Conservation (phyloP, 2,329 filamentous ascomycete species). For the Triangularia setosa region DNA sequence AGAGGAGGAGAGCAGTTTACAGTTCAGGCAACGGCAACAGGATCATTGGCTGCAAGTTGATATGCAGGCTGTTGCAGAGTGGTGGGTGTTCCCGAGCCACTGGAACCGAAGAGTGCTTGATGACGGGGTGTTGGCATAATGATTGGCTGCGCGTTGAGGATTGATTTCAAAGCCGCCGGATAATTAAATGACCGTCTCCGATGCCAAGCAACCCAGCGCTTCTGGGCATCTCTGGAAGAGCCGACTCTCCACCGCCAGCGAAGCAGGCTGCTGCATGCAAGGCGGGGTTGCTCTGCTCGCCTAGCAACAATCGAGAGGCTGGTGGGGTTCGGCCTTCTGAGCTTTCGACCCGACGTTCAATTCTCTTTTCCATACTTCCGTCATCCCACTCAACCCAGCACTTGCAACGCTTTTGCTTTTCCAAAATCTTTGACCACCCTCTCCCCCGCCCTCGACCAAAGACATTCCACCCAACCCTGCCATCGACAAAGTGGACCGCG, state of each 20-base stretch:
- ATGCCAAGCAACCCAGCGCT: not conserved
- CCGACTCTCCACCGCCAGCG: slow-evolving; percentile 12
- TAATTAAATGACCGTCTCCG: not conserved
- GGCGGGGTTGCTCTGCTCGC: slow-evolving; percentile 21
- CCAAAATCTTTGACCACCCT: slow-evolving; percentile 16
- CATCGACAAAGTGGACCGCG: not conserved
- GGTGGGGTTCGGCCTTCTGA: slow-evolving; percentile 30
- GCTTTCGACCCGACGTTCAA: slow-evolving; percentile 29
- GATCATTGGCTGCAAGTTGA: not conserved
- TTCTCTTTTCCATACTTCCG: slow-evolving; percentile 27
- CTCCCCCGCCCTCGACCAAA: slow-evolving; percentile 8
- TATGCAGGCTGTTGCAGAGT: not conserved
- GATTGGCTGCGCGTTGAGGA: not conserved
- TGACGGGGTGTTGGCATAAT: not conserved
- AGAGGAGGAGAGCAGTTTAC: not conserved
- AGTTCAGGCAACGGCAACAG: not conserved
- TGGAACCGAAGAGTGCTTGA: not conserved
- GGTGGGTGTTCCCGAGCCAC: not conserved
- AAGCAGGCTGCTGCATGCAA: slow-evolving; percentile 11
- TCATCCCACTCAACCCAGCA: slow-evolving; percentile 21
- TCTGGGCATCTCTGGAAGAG: not conserved
- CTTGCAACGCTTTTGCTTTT: slow-evolving; percentile 6
- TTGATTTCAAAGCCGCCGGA: not conserved
- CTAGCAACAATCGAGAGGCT: slow-evolving; percentile 29
- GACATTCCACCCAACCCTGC: not conserved